Percentiles rank a stretch among this genome's conserved stretches.
Conservation (phyloP, 1,284 basidiomycete genomes). For the Ceratobasidium sp. region DNA sequence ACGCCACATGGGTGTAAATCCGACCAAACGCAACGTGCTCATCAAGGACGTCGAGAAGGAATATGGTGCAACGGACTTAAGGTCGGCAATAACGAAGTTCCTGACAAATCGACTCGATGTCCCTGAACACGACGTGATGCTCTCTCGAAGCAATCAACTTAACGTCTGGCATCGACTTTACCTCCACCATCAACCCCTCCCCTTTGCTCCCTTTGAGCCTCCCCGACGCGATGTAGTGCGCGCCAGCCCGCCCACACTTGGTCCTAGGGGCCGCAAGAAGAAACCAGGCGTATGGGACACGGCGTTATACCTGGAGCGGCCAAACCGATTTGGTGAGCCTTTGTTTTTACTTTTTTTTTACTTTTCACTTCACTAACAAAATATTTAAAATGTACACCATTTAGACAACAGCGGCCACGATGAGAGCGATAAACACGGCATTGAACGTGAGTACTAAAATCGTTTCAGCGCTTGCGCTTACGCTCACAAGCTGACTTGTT, state of each 20-base stretch:
- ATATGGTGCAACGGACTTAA: conserved; percentile 5
- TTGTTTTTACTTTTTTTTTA: too few relatives aligned
- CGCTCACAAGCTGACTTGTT: too few relatives aligned
- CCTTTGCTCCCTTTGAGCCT: conserved; percentile 11
- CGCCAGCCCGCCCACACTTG: not conserved
- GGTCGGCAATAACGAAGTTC: not conserved
- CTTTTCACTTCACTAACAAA: too few relatives aligned
- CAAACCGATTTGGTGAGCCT: not conserved
- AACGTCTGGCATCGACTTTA: conserved; percentile 19
- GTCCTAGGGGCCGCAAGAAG: not conserved
- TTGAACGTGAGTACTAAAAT: too few relatives aligned
- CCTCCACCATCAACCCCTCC: conserved; percentile 15
- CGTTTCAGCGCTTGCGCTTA: too few relatives aligned
- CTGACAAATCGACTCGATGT: not conserved
- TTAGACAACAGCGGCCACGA: too few relatives aligned
- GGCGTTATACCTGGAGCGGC: not conserved
- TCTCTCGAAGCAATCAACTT: not conserved
- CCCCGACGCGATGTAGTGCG: conserved; percentile 7
- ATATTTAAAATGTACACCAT: too few relatives aligned
- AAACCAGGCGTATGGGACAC: conserved; percentile 1
- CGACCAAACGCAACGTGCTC: not conserved
- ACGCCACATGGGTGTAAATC: not conserved
- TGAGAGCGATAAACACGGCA: too few relatives aligned
- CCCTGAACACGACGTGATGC: not conserved
- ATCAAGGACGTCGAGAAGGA: not conserved